A percentile compares a stretch with the other conserved stretches of the same genome.
Conservation (phyloP, 208 protist genomes). For the Vickermania spadyakhi region DNA sequence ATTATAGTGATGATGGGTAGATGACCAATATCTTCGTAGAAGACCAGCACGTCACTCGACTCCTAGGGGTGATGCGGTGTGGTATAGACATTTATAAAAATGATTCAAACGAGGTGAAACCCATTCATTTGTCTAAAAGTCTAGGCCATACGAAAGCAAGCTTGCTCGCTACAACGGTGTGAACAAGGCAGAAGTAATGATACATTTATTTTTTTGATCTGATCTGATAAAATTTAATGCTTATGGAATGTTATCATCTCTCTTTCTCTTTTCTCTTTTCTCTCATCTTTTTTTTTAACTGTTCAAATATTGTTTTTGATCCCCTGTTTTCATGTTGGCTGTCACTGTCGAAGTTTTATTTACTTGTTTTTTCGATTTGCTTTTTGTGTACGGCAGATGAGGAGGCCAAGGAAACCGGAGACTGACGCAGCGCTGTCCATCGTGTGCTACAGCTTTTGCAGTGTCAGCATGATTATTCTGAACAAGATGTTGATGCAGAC, state of each 20-base stretch:
- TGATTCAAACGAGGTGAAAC: too few relatives aligned
- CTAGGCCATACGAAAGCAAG: too few relatives aligned
- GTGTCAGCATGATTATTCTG: constrained; percentile 78
- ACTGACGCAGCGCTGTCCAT: constrained; percentile 31
- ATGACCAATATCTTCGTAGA: too few relatives aligned
- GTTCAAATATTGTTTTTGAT: constrained; percentile 5
- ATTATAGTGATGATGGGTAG: too few relatives aligned
- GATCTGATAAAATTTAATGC: too few relatives aligned
- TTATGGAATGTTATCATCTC: neutral
- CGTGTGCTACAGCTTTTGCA: constrained; percentile 57
- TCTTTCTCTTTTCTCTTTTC: constrained; percentile 1
- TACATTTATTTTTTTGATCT: too few relatives aligned
- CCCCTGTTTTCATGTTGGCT: neutral
- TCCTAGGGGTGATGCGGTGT: too few relatives aligned
- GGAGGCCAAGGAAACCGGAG: neutral
- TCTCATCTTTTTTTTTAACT: neutral
- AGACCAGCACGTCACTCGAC: too few relatives aligned
- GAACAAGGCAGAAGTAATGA: too few relatives aligned
- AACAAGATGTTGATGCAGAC: constrained; percentile 79
- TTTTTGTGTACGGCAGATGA: neutral
- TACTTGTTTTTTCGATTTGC: neutral
- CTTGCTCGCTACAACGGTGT: too few relatives aligned
- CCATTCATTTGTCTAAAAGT: too few relatives aligned
- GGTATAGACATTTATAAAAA: too few relatives aligned
- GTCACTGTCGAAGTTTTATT: neutral